Conservation (phyloP, 345 rosid species). For the Salix viminalis region DNA sequence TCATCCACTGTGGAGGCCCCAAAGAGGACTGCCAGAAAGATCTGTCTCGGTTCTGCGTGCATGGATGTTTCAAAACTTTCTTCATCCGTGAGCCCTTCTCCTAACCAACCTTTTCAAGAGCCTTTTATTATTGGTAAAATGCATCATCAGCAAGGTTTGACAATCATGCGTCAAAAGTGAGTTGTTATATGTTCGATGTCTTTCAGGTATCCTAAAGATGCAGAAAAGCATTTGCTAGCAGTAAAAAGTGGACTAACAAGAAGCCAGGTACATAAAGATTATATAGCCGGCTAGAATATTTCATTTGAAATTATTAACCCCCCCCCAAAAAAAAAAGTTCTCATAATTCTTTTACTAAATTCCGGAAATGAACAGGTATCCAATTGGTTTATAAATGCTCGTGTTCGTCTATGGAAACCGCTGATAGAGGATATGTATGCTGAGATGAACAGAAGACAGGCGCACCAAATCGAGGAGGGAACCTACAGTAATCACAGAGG, state of each 20-base stretch:
- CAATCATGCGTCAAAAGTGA: neutral
- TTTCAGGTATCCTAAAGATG: constrained; percentile 88
- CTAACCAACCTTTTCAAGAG: neutral
- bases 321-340: too few relatives aligned
- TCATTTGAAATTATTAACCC: too few relatives aligned
- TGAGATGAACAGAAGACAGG: constrained; percentile 71
- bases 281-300: neutral
- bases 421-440: constrained; percentile 96
- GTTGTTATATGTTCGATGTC: neutral
- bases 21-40: constrained; percentile 85
- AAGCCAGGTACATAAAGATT: constrained; percentile 61
- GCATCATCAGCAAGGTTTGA: neutral
- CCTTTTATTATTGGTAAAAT: neutral
- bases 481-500: constrained; percentile 23
- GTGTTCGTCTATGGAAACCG: constrained; percentile 97
- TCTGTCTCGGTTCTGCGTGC: constrained; percentile 83
- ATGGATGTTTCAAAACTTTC: constrained; percentile 99
- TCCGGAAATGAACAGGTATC: constrained; percentile 52
- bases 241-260: constrained; percentile 88
- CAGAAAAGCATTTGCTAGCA: constrained; percentile 93
- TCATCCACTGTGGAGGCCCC: constrained; percentile 87
- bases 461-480: constrained; percentile 32
- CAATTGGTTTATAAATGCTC: constrained; percentile 95
- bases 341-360: neutral
- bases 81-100: constrained; percentile 74